Evolutionary conservation across 148 eudicot genomes (phyloP).

Genomic region (Rhododendron henanense): DNA sequence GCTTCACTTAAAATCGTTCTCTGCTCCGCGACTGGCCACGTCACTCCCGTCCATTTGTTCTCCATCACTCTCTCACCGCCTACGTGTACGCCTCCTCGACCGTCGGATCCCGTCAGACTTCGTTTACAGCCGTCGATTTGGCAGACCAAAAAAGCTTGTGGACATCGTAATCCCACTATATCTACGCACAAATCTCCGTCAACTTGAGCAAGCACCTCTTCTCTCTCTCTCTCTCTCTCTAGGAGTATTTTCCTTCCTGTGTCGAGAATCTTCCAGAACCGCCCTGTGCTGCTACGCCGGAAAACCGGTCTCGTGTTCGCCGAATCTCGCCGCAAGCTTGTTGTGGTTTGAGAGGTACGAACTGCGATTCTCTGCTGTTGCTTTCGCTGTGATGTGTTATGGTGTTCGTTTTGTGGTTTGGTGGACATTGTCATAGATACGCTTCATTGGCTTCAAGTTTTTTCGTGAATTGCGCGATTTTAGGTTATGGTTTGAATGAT

Average conservation of each 20-base stretch:
- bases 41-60: constrained; percentile 7
- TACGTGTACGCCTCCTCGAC: constrained; percentile 2
- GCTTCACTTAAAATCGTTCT: not conserved
- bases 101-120: not conserved
- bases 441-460: not conserved
- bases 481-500: not conserved
- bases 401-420: not conserved
- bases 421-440: not conserved
- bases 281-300: not conserved
- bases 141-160: not conserved
- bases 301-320: not conserved
- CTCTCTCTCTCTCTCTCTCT: not conserved
- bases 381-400: not conserved
- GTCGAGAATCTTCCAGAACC: not conserved
- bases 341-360: not conserved
- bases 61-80: not conserved
- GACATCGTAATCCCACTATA: constrained; percentile 11
- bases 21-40: constrained; percentile 15
- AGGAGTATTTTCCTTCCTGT: not conserved
- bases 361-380: not conserved
- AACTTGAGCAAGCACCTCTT: not conserved
- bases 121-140: constrained; percentile 9
- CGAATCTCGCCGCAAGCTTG: not conserved
- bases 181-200: not conserved
- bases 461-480: not conserved